These are phyloP conservation scores for Kandelia obovata DNA, from an alignment of 345 rosid species.

Conservation along the genomic window DNA sequence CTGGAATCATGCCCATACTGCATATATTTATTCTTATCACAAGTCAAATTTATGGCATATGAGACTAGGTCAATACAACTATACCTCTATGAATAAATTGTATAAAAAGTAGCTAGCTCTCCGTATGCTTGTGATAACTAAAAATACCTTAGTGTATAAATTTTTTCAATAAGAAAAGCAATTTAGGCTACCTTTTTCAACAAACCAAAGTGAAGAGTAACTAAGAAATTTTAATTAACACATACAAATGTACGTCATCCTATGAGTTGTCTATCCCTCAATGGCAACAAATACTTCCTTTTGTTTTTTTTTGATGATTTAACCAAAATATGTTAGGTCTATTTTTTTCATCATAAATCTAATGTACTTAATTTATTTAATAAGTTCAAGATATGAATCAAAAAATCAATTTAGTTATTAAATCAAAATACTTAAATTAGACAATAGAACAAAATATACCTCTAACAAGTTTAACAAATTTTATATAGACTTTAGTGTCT, in stretches of 20 bases:
- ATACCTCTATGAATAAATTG: background rate
- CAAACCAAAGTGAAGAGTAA: background rate
- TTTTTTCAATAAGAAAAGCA: slow-evolving; percentile 4
- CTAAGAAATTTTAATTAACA: background rate
- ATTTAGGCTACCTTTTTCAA: background rate
- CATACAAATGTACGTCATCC: slow-evolving; percentile 5
- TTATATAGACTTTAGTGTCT: no score
- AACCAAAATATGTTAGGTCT: no score
- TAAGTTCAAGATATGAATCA: no score
- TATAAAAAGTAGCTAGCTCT: background rate
- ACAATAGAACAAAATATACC: no score
- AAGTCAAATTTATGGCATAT: background rate
- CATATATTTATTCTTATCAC: background rate
- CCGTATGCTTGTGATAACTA: background rate
- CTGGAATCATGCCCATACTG: background rate
- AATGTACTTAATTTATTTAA: no score
- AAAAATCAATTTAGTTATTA: no score
- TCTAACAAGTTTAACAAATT: no score
- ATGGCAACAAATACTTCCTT: slow-evolving; percentile 9
- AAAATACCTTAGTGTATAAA: background rate
- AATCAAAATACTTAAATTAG: no score
- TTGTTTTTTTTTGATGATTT: slow-evolving; percentile 7
- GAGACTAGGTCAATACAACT: background rate
- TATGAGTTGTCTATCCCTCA: background rate
- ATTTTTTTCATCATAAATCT: no score